Evolutionary conservation across 1,139 yeast genomes (phyloP).

Genomic region (Meyerozyma sp.): DNA sequence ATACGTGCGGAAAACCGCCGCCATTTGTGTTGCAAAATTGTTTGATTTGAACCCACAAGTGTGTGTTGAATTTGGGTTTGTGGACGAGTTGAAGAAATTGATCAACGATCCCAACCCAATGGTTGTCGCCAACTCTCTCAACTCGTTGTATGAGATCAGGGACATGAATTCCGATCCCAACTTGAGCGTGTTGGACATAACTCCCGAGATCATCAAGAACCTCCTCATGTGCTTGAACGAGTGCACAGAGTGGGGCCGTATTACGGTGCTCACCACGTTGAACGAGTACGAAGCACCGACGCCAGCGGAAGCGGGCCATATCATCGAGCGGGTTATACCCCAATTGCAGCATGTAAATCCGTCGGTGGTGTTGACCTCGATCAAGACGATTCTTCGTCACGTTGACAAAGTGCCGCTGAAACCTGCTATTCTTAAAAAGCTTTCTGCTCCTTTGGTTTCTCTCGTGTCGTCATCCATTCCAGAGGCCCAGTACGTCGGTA

Average conservation of each 20-base stretch:
- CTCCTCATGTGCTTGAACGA: constrained; percentile 84
- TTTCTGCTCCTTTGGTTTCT: constrained; percentile 90
- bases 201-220: constrained; percentile 49
- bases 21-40: constrained; percentile 92
- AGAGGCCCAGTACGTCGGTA: constrained; percentile 93
- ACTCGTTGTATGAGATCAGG: constrained; percentile 78
- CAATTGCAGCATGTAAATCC: constrained; percentile 98
- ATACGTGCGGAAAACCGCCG: constrained; percentile 96
- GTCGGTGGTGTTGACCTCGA: constrained; percentile 83
- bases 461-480: constrained; percentile 79
- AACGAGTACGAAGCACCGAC: constrained; percentile 60
- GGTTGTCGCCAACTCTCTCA: constrained; percentile 93
- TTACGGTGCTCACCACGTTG: constrained; percentile 78
- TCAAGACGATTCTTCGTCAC: constrained; percentile 77
- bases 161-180: constrained; percentile 54
- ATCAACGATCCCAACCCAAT: constrained; percentile 89
- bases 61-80: constrained; percentile 84
- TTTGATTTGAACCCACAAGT: constrained; percentile 79
- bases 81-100: constrained; percentile 62
- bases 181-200: constrained; percentile 34
- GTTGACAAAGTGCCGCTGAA: constrained; percentile 43
- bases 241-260: constrained; percentile 99
- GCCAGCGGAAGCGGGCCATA: constrained; percentile 70
- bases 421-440: constrained; percentile 53
- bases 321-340: constrained; percentile 87